phyloP scores from a whole-genome alignment of 805 yeast species.

The Saturnispora halmiae region DNA sequence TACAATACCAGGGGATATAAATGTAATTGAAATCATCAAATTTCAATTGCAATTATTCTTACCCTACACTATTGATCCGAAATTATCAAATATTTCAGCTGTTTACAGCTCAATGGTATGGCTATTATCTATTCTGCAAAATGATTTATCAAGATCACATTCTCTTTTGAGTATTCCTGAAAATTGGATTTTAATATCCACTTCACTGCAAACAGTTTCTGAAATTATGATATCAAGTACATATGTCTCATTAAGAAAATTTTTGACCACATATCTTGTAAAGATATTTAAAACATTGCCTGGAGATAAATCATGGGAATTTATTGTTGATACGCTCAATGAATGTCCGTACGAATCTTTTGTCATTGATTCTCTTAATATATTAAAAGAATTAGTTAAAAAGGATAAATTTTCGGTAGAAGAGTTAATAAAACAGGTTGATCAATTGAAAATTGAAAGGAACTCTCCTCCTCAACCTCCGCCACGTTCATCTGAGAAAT shows the following conservation, averaged over 20 bases:
- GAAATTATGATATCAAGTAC: conserved; percentile 15
- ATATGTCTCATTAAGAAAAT: conserved; percentile 18
- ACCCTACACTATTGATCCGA: conserved; percentile 28
- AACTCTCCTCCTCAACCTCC: conserved; percentile 28
- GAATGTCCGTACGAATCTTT: conserved; percentile 48
- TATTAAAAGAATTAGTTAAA: conserved; percentile 57
- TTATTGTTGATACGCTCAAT: conserved; percentile 53
- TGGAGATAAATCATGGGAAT: conserved; percentile 48
- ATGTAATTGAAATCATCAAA: conserved; percentile 28
- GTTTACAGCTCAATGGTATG: conserved; percentile 19
- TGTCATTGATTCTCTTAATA: conserved; percentile 54
- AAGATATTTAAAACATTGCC: conserved; percentile 51
- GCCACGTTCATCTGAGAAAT: conserved; percentile 29
- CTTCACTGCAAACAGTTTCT: conserved; percentile 22
- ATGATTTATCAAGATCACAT: conserved; percentile 3
- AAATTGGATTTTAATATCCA: conserved; percentile 13
- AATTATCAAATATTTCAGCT: conserved; percentile 14
- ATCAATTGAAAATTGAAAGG: not conserved
- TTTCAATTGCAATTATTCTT: conserved; percentile 34
- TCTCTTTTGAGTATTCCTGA: conserved; percentile 6
- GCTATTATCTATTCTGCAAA: conserved; percentile 16
- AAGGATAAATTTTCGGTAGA: not conserved
- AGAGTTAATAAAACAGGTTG: not conserved
- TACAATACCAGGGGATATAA: conserved; percentile 6
- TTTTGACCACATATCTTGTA: conserved; percentile 53